Evolutionary conservation across 768 basidiomycete species (phyloP), one percentile per base, ranked within the genome.

Genomic region (Rhodocollybia butyracea): DNA sequence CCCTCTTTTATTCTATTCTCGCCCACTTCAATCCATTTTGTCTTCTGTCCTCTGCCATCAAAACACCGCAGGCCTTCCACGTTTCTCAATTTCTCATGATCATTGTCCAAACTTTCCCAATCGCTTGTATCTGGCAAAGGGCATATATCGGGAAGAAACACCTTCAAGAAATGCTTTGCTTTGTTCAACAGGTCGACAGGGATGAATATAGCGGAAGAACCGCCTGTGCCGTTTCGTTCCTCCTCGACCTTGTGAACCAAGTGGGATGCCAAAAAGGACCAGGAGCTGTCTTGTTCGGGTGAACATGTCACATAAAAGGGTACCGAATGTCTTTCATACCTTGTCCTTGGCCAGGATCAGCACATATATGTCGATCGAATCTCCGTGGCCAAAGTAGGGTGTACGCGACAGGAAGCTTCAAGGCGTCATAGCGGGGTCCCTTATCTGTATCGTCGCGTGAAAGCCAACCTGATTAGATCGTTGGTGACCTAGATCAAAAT

Each of bases 221-320:
- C 31, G 31, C 34, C 34, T 6, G 3, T 5, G 21, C 46, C 46
- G 10, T 34, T 47, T 19, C 34, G 46, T 30, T 47, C 15, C 30
- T 47, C 46, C 34, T 47, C 46, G 7, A 47, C 46, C 30, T 47
- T 47, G 46, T 47, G 46, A 19, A 47, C 46, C 31, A 47, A 30
- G 19, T 47, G 30, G 19, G 30, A 47, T 47, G 46, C 46, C 46
- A 47, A 10, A 47, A 22, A 21, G 1, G 46, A 31, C 10, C 46
- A 47, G n/a, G 46, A 47, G 19, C 31, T 19, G 46, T 34, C 5
- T 47, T 32, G 17, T 47, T n/a, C 17, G 34, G 19, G 2, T 47
- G 46, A 21, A 47, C 30, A 22, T 47, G 46, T n/a, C n/a, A n/a
- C n/a, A n/a, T n/a, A n/a, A n/a, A n/a, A 22, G 46, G 46, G 15